Evolutionary conservation across 78 protist genomes (phyloP), one percentile per base, ranked within the genome.

Genomic region (Acrasis kona): DNA sequence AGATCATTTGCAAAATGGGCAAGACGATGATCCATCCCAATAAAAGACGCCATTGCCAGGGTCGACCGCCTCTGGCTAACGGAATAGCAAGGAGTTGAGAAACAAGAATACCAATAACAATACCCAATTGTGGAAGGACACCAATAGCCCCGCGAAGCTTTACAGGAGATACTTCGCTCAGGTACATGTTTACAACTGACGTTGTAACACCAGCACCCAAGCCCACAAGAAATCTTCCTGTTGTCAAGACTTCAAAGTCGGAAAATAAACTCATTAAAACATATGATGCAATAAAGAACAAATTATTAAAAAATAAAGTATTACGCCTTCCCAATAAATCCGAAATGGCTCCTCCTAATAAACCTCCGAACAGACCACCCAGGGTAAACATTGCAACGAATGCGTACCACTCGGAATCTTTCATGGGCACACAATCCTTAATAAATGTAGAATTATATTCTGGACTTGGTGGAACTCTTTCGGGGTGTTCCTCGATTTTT

Each of bases 151-250:
- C 84, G 1, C 84, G 41, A 28, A 0, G 0, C n/a, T 0, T 61
- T 3, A 70, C 3, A 12, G 81, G 74, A 1, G 81, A 41, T n/a
- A 77, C 12, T 65, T 80, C 84, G 3, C 81, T 74, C 32, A 74
- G 19, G 73, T 64, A 80, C 41, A 77, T 1, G 9, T 77, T 77
- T 27, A 74, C 84, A 6, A 67, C 50, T 9, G n/a, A 1, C 5
- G 81, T 58, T 7, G 79, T 35, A 12, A 64, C 1, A 2, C 84
- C 84, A 10, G 74, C 61, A 6, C 61, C 84, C 2, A 80, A 6
- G 27, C 84, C 84, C 29, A 74, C 58, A 12, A 75, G 0, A 7
- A 57, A 0, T 2, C 84, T 34, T 7, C 84, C 81, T 41, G 29
- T 19, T 19, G 72, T 2, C 31, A 78, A 68, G 30, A 5, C 9